Evolutionary conservation across 768 basidiomycete species (phyloP), one percentile per base, ranked within the genome.

Genomic region (Boletus reticuloceps): DNA sequence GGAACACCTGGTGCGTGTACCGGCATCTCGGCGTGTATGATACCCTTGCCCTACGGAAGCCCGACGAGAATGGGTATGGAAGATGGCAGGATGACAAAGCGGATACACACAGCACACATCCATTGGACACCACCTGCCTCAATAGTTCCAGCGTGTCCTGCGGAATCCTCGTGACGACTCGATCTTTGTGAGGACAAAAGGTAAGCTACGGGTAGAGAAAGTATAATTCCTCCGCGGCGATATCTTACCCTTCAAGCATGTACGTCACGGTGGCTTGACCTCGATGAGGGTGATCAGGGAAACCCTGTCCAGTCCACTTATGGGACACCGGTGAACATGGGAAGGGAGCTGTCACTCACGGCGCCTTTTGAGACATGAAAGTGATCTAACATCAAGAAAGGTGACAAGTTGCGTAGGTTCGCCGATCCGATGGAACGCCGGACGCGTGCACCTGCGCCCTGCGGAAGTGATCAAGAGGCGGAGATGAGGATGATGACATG

Each of bases 251-350:
- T 74, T 91, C 79, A 0, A 94, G 76, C 85, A 97, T 88, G 70
- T 96, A 96, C 0, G 94, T 94, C 5, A 91, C 86, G 2, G 88
- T 91, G 5, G 86, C 86, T 69, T 94, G 93, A 5, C 93, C 94
- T 17, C 93, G 81, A 69, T 95, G 94, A 4, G 94, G 93, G 68
- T 96, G 94, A 67, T 97, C 95, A 13, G 92, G 91, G 64, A 96
- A 94, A 4, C 91, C 89, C 86, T 88, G 54, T 19, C n/a, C 38
- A 47, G 25, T 14, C 10, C 29, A 17, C 17, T 10, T 19, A 42
- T 29, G 44, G 47, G 29, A 50, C 9, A 32, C 13, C 17, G 25
- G 4, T 36, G 3, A 40, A 25, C 27, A 34, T 13, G 36, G 32
- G 37, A 22, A 12, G 36, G 13, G 17, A 50, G 19, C 32, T 11